phyloP scores from a whole-genome alignment of 2,329 filamentous ascomycete species.

The Colletotrichum shisoi region DNA sequence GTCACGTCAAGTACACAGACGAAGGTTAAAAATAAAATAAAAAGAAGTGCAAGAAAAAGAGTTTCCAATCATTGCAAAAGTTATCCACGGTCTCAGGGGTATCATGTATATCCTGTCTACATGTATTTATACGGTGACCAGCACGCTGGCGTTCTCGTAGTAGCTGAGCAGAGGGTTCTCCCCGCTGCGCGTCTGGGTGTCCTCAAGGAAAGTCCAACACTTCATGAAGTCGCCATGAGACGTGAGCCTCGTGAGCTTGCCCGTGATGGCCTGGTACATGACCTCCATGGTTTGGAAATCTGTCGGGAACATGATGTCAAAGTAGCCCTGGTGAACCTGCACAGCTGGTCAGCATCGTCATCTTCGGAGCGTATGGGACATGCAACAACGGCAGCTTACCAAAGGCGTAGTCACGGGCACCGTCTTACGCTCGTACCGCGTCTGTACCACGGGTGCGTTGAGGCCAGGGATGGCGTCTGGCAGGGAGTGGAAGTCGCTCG shows the following conservation, averaged over 20 bases:
- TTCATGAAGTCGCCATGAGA: constrained; percentile 91
- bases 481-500: constrained; percentile 88
- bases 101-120: constrained; percentile 24
- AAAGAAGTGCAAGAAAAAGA: too few relatives aligned
- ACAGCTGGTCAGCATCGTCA: constrained; percentile 3
- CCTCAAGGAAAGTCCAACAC: constrained; percentile 87
- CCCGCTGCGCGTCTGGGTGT: constrained; percentile 86
- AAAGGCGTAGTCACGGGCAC: constrained; percentile 90
- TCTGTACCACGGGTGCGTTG: constrained; percentile 96
- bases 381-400: constrained; percentile 62
- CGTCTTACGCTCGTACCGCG: constrained; percentile 83
- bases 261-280: constrained; percentile 91
- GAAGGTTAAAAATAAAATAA: background rate
- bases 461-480: constrained; percentile 83
- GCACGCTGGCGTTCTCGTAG: constrained; percentile 94
- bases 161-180: constrained; percentile 92
- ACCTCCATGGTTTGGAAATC: constrained; percentile 91
- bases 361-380: background rate
- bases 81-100: constrained; percentile 21
- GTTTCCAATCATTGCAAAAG: background rate
- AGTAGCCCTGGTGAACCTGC: constrained; percentile 96
- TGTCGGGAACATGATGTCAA: constrained; percentile 98
- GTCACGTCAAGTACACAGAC: background rate
- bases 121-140: constrained; percentile 75
- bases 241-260: constrained; percentile 84